These are phyloP conservation scores for Penicillium frequentans DNA, from an alignment of 2,329 filamentous ascomycete genomes.

Conservation along the genomic window DNA sequence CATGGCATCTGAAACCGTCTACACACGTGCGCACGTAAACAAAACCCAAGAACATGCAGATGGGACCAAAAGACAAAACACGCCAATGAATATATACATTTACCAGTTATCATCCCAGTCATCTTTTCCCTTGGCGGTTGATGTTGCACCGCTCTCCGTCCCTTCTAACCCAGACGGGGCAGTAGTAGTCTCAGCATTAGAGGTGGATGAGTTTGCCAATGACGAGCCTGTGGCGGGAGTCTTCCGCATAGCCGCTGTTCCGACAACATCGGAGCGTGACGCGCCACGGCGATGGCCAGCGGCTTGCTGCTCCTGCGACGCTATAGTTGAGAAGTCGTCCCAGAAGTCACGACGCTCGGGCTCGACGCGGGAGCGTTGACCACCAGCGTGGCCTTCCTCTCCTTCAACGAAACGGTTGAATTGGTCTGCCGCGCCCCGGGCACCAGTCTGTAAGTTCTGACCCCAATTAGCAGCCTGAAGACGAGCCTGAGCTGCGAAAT, in stretches of 20 bases:
- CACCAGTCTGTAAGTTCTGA: slow-evolving; percentile 64
- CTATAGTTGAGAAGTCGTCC: slow-evolving; percentile 80
- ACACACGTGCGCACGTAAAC: not conserved
- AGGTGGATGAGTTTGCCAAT: slow-evolving; percentile 15
- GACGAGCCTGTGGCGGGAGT: slow-evolving; percentile 21
- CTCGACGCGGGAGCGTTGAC: slow-evolving; percentile 45
- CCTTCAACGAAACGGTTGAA: slow-evolving; percentile 90
- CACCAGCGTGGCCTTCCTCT: slow-evolving; percentile 52
- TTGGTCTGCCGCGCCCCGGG: slow-evolving; percentile 72
- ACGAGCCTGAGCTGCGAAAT: slow-evolving; percentile 72
- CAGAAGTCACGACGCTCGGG: slow-evolving; percentile 80
- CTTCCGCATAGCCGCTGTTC: slow-evolving; percentile 65
- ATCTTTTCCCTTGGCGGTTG: slow-evolving; percentile 50
- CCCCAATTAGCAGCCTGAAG: slow-evolving; percentile 53
- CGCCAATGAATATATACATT: slow-evolving; percentile 8
- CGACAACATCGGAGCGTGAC: slow-evolving; percentile 53
- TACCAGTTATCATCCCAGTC: slow-evolving; percentile 59
- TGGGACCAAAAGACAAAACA: not conserved
- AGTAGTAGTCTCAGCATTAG: slow-evolving; percentile 22
- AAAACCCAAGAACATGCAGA: not conserved
- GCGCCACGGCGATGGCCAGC: slow-evolving; percentile 28
- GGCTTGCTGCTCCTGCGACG: slow-evolving; percentile 31
- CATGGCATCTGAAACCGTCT: slow-evolving; percentile 4
- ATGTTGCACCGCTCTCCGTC: slow-evolving; percentile 18
- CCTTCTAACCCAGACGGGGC: slow-evolving; percentile 19